phyloP scores from a whole-genome alignment of 345 rosid genomes.

The Citrus trifoliata region DNA sequence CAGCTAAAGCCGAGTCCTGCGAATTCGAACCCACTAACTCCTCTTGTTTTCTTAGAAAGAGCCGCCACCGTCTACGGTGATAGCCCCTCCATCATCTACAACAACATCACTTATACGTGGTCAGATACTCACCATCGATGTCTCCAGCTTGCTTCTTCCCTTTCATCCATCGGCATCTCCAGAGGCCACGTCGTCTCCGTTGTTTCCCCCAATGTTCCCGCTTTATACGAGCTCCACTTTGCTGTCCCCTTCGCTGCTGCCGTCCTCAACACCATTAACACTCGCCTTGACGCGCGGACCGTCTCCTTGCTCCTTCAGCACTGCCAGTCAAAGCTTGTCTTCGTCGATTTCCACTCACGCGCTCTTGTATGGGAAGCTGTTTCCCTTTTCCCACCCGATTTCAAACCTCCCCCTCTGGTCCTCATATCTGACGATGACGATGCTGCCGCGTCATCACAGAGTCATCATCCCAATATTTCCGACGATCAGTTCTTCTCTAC shows the following conservation, averaged over 20 bases:
- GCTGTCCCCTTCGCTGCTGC: constrained; percentile 85
- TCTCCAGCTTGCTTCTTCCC: constrained; percentile 70
- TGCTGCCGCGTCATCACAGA: background rate
- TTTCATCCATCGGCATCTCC: constrained; percentile 48
- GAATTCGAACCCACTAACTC: constrained; percentile 53
- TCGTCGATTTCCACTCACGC: constrained; percentile 52
- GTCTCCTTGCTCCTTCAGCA: constrained; percentile 65
- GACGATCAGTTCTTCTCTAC: constrained; percentile 7
- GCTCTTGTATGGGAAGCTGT: constrained; percentile 50
- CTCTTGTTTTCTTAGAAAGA: constrained; percentile 48
- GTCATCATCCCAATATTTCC: constrained; percentile 1
- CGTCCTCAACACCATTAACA: constrained; percentile 71
- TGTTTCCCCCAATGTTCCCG: constrained; percentile 65
- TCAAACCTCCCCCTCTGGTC: constrained; percentile 43
- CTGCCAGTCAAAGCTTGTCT: constrained; percentile 59
- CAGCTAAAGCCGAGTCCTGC: constrained; percentile 35
- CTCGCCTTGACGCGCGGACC: constrained; percentile 79
- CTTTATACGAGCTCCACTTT: constrained; percentile 90
- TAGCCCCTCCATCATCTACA: constrained; percentile 56
- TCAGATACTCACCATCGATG: constrained; percentile 70
- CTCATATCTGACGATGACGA: constrained; percentile 38
- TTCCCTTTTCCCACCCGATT: constrained; percentile 26
- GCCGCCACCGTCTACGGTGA: constrained; percentile 77
- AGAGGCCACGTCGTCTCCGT: constrained; percentile 65
- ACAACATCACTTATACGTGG: constrained; percentile 58